A percentile compares a stretch with the other conserved stretches of the same genome.
phyloP scores from a whole-genome alignment of 768 basidiomycete genomes.

The Rhodosporidiobolus sp. region DNA sequence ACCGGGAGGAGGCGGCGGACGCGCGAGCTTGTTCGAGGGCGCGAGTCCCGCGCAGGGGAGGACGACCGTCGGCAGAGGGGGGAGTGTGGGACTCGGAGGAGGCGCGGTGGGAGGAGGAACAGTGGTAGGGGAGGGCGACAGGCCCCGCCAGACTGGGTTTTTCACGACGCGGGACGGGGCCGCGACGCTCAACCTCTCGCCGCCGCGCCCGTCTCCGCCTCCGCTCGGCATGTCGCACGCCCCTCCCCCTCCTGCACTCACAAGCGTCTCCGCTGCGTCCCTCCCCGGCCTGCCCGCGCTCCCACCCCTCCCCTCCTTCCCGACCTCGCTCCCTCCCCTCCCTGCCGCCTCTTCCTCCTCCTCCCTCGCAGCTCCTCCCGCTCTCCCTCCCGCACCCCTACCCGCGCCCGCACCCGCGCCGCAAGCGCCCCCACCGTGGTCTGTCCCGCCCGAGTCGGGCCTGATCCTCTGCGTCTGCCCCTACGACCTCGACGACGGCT shows the following conservation, averaged over 20 bases:
- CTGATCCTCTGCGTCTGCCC: slow-evolving; percentile 67
- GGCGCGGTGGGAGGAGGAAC: neutral
- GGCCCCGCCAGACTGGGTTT: neutral
- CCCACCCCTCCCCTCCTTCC: slow-evolving; percentile 9
- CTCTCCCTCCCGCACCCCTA: neutral
- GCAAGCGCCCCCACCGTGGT: slow-evolving; percentile 12
- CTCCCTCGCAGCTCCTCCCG: neutral
- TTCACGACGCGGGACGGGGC: neutral
- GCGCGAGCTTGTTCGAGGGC: neutral
- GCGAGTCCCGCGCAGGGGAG: neutral
- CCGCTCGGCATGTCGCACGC: neutral
- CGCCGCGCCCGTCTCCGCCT: neutral
- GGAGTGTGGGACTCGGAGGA: no score
- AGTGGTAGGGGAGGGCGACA: no score
- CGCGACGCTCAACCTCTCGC: slow-evolving; percentile 4
- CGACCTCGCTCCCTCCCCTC: slow-evolving; percentile 11
- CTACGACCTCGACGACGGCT: slow-evolving; percentile 71
- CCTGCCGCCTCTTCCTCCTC: neutral
- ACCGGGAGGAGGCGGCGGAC: neutral
- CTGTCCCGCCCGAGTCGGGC: slow-evolving; percentile 39
- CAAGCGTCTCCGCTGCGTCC: neutral
- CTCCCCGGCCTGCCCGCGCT: slow-evolving; percentile 11
- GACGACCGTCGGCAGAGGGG: neutral
- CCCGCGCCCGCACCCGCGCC: neutral
- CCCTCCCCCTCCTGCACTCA: neutral